Conservation (phyloP, 192 early-diverging fungal species). For the Backusella tuberculispora region DNA sequence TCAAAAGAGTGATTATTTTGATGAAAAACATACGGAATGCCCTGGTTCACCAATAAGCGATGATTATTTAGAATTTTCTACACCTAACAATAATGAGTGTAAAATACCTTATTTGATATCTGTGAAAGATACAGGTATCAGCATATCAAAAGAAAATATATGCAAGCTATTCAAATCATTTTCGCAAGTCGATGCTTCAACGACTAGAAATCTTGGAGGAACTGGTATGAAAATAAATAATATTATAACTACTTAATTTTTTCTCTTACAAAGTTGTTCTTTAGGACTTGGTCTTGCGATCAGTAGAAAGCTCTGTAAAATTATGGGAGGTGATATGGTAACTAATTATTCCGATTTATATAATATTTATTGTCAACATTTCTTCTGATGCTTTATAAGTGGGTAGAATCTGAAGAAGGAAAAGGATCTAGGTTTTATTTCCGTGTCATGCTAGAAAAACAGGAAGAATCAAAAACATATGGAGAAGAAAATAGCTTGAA, state of each 20-base stretch:
- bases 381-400: slow-evolving; percentile 9
- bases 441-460: slow-evolving; percentile 16
- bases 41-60: background rate
- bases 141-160: slow-evolving; percentile 48
- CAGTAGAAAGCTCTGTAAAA: slow-evolving; percentile 54
- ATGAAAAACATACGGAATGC: background rate
- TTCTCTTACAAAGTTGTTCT: slow-evolving; percentile 68
- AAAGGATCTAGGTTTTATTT: slow-evolving; percentile 79
- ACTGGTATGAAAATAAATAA: slow-evolving; percentile 38
- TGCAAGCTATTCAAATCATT: slow-evolving; percentile 64
- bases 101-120: slow-evolving; percentile 16
- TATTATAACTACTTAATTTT: background rate
- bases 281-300: slow-evolving; percentile 72
- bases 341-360: background rate
- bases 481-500: slow-evolving; percentile 20
- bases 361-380: background rate
- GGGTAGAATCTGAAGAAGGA: slow-evolving; percentile 57
- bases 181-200: slow-evolving; percentile 64
- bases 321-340: slow-evolving; percentile 67
- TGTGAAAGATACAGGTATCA: slow-evolving; percentile 49
- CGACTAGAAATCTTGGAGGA: slow-evolving; percentile 59
- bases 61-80: background rate
- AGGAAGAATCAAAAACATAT: slow-evolving; percentile 18
- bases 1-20: background rate
- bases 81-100: background rate